Conservation (phyloP, 768 basidiomycete genomes). For the Pilatotrama ljubarskyi region DNA sequence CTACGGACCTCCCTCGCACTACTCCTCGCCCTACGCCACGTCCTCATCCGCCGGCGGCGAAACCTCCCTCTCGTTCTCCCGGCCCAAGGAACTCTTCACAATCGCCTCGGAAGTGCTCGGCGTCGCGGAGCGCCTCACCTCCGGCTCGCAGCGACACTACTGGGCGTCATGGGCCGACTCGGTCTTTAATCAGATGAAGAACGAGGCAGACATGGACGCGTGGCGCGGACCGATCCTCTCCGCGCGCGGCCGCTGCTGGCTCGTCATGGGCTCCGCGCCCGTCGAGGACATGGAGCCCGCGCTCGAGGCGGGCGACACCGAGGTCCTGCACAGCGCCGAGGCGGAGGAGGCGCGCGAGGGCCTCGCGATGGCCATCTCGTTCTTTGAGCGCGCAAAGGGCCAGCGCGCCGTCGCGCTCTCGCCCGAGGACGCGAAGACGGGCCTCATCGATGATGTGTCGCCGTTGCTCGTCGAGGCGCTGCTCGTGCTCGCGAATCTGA, state of each 20-base stretch:
- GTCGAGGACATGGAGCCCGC: conserved; percentile 57
- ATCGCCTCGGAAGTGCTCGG: conserved; percentile 62
- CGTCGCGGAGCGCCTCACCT: conserved; percentile 55
- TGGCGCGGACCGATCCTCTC: conserved; percentile 48
- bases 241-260: conserved; percentile 54
- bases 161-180: conserved; percentile 66
- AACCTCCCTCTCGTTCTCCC: conserved; percentile 41
- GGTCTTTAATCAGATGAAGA: conserved; percentile 62
- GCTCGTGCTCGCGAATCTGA: conserved; percentile 59
- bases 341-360: conserved; percentile 58
- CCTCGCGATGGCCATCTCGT: conserved; percentile 43
- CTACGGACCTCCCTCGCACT: conserved; percentile 4
- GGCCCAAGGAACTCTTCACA: conserved; percentile 59
- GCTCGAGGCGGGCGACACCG: conserved; percentile 45
- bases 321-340: conserved; percentile 44
- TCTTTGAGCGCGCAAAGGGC: conserved; percentile 36
- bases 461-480: conserved; percentile 54
- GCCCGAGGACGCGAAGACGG: not conserved
- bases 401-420: not conserved
- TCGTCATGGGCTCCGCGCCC: conserved; percentile 55
- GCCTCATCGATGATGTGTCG: conserved; percentile 16
- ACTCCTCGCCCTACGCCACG: conserved; percentile 11
- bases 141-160: conserved; percentile 45
- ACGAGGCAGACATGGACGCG: conserved; percentile 55
- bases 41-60: not conserved